A percentile compares a stretch with the other conserved stretches of the same genome.
These are phyloP conservation scores for Trichoderma harzianum DNA, from an alignment of 2,329 filamentous ascomycete genomes.

Conservation along the genomic window DNA sequence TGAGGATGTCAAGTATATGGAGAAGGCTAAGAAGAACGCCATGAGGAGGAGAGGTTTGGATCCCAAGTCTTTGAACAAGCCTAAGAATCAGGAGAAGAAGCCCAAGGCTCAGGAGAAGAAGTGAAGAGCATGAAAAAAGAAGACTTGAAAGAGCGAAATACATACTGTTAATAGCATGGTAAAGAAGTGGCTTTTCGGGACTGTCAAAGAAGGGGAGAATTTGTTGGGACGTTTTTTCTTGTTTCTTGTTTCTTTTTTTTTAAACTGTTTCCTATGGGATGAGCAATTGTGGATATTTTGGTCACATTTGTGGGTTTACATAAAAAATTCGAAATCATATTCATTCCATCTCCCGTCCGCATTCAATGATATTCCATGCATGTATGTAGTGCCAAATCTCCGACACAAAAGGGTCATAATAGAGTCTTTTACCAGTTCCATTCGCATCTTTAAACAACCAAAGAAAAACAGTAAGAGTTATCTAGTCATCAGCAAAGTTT, in stretches of 20 bases:
- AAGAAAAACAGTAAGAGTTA: background rate
- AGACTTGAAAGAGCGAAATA: background rate
- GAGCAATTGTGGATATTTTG: conserved; percentile 4
- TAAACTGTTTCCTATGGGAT: background rate
- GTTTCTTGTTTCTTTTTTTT: background rate
- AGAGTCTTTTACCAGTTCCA: conserved; percentile 5
- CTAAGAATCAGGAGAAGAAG: conserved; percentile 16
- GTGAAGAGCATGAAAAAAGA: background rate
- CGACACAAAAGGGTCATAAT: background rate
- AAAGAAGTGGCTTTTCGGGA: background rate
- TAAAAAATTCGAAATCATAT: background rate
- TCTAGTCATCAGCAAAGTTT: conserved; percentile 7
- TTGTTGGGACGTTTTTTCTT: background rate
- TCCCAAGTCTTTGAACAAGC: conserved; percentile 47
- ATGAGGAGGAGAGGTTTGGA: conserved; percentile 73
- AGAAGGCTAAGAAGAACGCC: conserved; percentile 68
- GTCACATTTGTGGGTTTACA: conserved; percentile 16
- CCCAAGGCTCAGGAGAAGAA: conserved; percentile 19
- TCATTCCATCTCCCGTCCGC: background rate
- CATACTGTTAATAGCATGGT: conserved; percentile 2
- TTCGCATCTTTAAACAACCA: background rate
- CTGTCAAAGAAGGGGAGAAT: conserved; percentile 13
- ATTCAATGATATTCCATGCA: background rate
- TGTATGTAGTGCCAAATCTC: background rate
- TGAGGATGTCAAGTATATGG: conserved; percentile 68